phyloP scores from a whole-genome alignment of 2,329 filamentous ascomycete genomes.

The Aureobasidium sp. region DNA sequence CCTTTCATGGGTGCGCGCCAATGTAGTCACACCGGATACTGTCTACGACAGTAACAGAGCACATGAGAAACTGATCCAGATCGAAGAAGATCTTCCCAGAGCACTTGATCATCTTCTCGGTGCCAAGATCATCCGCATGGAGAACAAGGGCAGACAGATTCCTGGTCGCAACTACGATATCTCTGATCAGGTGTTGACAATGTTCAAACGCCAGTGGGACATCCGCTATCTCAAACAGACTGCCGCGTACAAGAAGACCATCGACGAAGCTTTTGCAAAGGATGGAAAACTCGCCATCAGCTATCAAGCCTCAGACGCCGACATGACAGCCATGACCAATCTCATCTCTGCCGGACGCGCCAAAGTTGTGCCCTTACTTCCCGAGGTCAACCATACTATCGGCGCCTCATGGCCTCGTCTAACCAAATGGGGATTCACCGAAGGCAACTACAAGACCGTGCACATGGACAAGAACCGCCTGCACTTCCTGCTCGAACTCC shows the following conservation, averaged over 20 bases:
- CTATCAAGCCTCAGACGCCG: conserved; percentile 55
- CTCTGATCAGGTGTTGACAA: conserved; percentile 51
- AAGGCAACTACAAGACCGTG: conserved; percentile 63
- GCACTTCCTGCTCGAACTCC: conserved; percentile 55
- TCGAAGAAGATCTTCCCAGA: conserved; percentile 31
- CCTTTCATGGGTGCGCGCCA: conserved; percentile 42
- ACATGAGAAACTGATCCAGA: conserved; percentile 32
- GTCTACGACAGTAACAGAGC: conserved; percentile 35
- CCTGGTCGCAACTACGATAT: conserved; percentile 58
- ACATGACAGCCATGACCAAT: conserved; percentile 60
- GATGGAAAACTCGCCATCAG: conserved; percentile 42
- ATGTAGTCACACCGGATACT: conserved; percentile 36
- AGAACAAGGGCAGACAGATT: conserved; percentile 52
- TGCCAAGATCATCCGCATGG: conserved; percentile 51
- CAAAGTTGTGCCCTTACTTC: conserved; percentile 46
- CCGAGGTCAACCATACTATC: conserved; percentile 48
- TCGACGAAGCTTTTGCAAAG: conserved; percentile 49
- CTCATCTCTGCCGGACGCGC: conserved; percentile 55
- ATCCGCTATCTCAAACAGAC: conserved; percentile 52
- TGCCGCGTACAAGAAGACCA: conserved; percentile 50
- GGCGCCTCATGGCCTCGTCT: conserved; percentile 35
- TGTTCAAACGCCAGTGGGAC: conserved; percentile 50
- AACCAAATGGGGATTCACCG: conserved; percentile 61
- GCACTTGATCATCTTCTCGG: conserved; percentile 51
- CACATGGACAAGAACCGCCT: conserved; percentile 60